These are phyloP conservation scores for Colletotrichum truncatum DNA, from an alignment of 2,329 filamentous ascomycete species.

Conservation along the genomic window DNA sequence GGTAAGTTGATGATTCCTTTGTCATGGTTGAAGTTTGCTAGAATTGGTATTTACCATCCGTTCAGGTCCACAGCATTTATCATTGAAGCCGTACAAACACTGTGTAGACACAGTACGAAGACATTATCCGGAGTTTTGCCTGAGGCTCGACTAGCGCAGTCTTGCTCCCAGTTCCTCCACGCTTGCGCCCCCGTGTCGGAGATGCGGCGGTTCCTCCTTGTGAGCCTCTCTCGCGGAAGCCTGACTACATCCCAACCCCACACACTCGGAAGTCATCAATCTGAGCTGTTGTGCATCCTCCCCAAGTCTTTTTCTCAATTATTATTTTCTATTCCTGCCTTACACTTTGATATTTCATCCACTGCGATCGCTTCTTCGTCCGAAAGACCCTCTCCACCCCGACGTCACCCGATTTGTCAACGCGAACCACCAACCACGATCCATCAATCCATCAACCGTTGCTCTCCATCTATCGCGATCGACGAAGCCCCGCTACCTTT, in stretches of 20 bases:
- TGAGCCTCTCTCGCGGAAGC: slow-evolving; percentile 25
- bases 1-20: no score
- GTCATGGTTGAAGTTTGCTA: no score
- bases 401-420: slow-evolving; percentile 28
- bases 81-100: neutral
- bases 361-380: neutral
- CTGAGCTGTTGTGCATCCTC: slow-evolving; percentile 20
- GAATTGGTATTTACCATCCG: no score
- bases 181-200: slow-evolving; percentile 23
- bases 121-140: slow-evolving; percentile 24
- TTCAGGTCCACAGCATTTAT: neutral
- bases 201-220: slow-evolving; percentile 26
- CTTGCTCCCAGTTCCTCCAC: slow-evolving; percentile 2
- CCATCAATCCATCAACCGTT: slow-evolving; percentile 1
- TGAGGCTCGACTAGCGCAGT: slow-evolving; percentile 10
- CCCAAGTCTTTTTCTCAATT: neutral
- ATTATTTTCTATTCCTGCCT: neutral
- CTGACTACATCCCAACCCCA: slow-evolving; percentile 31
- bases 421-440: slow-evolving; percentile 10
- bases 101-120: neutral
- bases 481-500: neutral
- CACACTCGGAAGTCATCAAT: slow-evolving; percentile 23
- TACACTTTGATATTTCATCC: neutral
- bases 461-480: slow-evolving; percentile 15
- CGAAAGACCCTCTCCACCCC: slow-evolving; percentile 11